phyloP scores from a whole-genome alignment of 352 stramenopile genomes.

The Pythium chondricola region DNA sequence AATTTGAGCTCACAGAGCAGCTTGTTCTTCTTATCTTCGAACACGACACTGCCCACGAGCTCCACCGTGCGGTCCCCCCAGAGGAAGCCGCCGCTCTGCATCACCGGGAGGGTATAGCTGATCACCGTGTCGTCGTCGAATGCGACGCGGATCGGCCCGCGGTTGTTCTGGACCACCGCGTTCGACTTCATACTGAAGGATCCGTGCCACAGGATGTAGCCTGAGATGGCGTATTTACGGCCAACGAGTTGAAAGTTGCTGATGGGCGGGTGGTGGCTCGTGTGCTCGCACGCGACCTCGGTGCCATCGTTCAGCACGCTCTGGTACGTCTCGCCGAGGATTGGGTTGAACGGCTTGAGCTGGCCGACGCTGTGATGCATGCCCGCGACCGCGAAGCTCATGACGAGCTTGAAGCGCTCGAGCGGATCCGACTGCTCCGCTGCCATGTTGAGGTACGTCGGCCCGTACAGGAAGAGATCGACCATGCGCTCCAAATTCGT shows the following conservation, averaged over 20 bases:
- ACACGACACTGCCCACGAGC: conserved; percentile 58
- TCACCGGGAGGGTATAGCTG: conserved; percentile 62
- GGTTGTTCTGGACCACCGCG: conserved; percentile 72
- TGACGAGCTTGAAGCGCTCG: conserved; percentile 78
- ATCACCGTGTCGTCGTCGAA: conserved; percentile 68
- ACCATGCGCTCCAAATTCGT: conserved; percentile 76
- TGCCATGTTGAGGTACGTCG: conserved; percentile 64
- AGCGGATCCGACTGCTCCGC: conserved; percentile 51
- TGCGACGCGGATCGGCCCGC: conserved; percentile 60
- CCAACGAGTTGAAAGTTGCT: conserved; percentile 78
- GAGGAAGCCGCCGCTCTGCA: conserved; percentile 69
- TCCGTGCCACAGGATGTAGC: conserved; percentile 68
- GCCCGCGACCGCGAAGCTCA: conserved; percentile 69
- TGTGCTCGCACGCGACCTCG: conserved; percentile 78
- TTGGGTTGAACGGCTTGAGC: conserved; percentile 84
- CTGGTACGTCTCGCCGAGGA: conserved; percentile 78
- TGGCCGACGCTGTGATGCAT: conserved; percentile 77
- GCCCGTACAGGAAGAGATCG: conserved; percentile 76
- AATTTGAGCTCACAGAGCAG: conserved; percentile 69
- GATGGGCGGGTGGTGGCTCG: conserved; percentile 80
- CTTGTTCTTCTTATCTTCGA: conserved; percentile 74
- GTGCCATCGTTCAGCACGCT: conserved; percentile 69
- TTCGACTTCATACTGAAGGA: conserved; percentile 85
- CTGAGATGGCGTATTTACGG: conserved; percentile 65
- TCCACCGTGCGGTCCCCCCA: conserved; percentile 82